Evolutionary conservation across 345 rosid species (phyloP), one percentile per base, ranked within the genome.

Genomic region (Aquilaria malaccensis): DNA sequence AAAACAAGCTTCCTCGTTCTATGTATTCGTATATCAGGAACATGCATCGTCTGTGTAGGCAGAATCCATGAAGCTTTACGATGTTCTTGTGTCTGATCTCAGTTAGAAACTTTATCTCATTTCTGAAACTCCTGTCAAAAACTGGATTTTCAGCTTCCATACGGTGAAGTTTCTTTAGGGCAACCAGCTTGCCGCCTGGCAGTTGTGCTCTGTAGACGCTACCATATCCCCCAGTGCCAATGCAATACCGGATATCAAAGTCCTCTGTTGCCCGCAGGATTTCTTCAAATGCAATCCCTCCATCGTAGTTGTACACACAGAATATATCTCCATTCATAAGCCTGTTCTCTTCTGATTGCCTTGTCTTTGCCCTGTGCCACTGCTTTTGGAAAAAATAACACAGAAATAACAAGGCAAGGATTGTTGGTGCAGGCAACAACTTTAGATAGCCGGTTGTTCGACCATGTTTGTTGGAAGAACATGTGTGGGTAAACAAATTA

Each of bases 111-210:
- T 51, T n/a, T 13, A 50, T 46, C 55, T 33, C 55, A 33, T 50
- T 61, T 12, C 11, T 61, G 64, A 52, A 62, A 15, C 65, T 62
- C 9, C 7, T 37, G 9, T 33, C 50, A 3, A 56, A 49, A 49
- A 15, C 33, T 15, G 56, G 62, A 13, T 65, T 55, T 22, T 37
- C 51, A 0, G 50, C 62, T 62, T 62, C 66, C 10, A 9, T 9
- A 14, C 50, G 37, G 50, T 62, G 66, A 52, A 62, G 58, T 52
- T 62, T 62, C 51, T 62, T 62, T 33, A 62, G 30, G 46, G 64
- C 55, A 33, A 61, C 45, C 9, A 61, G 45, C 33, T 50, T 49
- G 29, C 47, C 60, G 33, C 45, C 4, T 1, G 64, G 64, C 13
- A 61, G 31, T 30, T 50, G 55, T 33, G 55, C 64, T 61, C 30